These are phyloP conservation scores for Neocucurbitaria cava DNA, from an alignment of 2,329 filamentous ascomycete genomes.

Conservation along the genomic window DNA sequence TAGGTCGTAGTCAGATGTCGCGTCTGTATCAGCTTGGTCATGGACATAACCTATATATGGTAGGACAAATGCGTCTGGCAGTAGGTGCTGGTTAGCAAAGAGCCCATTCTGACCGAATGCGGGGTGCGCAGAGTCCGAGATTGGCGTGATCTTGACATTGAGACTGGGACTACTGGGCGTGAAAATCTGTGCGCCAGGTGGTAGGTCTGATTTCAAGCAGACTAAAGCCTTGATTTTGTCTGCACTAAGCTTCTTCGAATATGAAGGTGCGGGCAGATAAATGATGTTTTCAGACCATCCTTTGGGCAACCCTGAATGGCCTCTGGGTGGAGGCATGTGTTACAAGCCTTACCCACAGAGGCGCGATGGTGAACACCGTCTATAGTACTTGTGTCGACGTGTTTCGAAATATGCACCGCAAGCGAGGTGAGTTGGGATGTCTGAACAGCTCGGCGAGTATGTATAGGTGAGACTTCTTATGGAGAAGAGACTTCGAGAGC, in stretches of 20 bases:
- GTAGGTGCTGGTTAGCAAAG: slow-evolving; percentile 54
- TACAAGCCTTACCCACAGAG: neutral
- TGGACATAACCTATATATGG: slow-evolving; percentile 60
- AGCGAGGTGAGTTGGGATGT: neutral
- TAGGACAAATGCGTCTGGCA: slow-evolving; percentile 56
- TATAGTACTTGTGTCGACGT: no score
- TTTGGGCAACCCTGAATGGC: slow-evolving; percentile 29
- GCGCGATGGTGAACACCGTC: neutral
- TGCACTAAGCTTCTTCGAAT: slow-evolving; percentile 38
- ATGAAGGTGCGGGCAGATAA: slow-evolving; percentile 39
- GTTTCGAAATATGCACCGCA: neutral
- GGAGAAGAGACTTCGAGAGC: neutral
- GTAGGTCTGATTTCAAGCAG: slow-evolving; percentile 24
- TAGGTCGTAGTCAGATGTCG: slow-evolving; percentile 59
- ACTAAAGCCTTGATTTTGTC: slow-evolving; percentile 33
- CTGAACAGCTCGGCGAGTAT: neutral
- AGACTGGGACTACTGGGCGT: slow-evolving; percentile 38
- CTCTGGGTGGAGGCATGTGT: neutral
- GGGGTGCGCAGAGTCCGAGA: slow-evolving; percentile 53
- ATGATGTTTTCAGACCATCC: slow-evolving; percentile 36
- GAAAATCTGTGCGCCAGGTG: slow-evolving; percentile 15
- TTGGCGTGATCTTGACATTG: slow-evolving; percentile 52
- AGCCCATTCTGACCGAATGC: slow-evolving; percentile 58
- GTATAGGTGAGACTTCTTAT: neutral
- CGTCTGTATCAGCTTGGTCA: slow-evolving; percentile 51